These are phyloP conservation scores for Trypanosomatidae sp. DNA, from an alignment of 208 protist genomes.

Conservation along the genomic window DNA sequence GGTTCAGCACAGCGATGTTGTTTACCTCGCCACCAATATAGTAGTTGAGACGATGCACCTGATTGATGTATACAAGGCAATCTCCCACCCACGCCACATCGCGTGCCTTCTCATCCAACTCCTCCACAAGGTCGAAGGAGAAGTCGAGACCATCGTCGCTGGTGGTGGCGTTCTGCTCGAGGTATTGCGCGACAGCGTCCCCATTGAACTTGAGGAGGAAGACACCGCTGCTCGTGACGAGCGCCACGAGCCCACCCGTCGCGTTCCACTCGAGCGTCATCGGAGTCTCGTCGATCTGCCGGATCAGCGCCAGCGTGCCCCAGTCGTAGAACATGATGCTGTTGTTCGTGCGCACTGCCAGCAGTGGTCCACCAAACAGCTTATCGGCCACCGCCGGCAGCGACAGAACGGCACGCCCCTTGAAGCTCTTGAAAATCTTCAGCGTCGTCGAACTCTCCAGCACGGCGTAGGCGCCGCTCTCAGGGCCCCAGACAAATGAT, in stretches of 20 bases:
- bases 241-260: constrained; percentile 84
- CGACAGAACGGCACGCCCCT: constrained; percentile 89
- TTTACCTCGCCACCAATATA: constrained; percentile 95
- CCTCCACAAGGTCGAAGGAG: constrained; percentile 95
- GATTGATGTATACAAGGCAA: constrained; percentile 97
- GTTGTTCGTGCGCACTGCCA: constrained; percentile 81
- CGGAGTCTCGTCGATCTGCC: constrained; percentile 95
- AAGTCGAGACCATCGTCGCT: constrained; percentile 95
- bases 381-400: constrained; percentile 55
- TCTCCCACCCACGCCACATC: constrained; percentile 97
- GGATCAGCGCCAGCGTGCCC: constrained; percentile 89
- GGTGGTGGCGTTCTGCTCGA: constrained; percentile 63
- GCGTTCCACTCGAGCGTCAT: constrained; percentile 94
- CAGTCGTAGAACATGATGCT: constrained; percentile 98
- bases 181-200: constrained; percentile 65
- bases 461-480: constrained; percentile 93
- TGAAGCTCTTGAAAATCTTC: constrained; percentile 95
- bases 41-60: constrained; percentile 95
- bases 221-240: constrained; percentile 89
- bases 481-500: constrained; percentile 96
- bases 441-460: constrained; percentile 88
- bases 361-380: constrained; percentile 89
- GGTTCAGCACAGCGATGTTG: constrained; percentile 93
- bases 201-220: constrained; percentile 96
- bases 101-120: constrained; percentile 92